A percentile compares a stretch with the other conserved stretches of the same genome.
Conservation (phyloP, 495 filamentous ascomycete genomes). For the Lichina pygmaea region DNA sequence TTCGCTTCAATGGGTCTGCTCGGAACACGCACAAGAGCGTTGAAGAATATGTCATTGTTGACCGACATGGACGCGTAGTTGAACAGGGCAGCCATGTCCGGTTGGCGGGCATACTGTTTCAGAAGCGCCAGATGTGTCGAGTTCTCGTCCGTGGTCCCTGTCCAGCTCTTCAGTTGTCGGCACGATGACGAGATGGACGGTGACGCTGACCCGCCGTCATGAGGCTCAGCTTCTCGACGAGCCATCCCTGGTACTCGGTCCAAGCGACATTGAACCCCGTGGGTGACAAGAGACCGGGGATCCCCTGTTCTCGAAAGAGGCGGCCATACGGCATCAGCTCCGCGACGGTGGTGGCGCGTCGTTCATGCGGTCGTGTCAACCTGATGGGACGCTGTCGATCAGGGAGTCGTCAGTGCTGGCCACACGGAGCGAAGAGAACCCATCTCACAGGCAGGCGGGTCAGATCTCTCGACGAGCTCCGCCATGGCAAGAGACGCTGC, state of each 20-base stretch:
- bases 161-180: not conserved
- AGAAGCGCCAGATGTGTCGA: constrained; percentile 35
- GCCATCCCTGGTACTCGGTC: constrained; percentile 48
- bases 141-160: constrained; percentile 30
- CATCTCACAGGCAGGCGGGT: too few species aligned
- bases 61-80: constrained; percentile 89
- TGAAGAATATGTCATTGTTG: constrained; percentile 96
- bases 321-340: constrained; percentile 23
- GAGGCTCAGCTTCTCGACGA: constrained; percentile 49
- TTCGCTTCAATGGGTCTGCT: not conserved
- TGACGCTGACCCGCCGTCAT: constrained; percentile 37
- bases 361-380: constrained; percentile 6
- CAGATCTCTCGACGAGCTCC: not conserved
- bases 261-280: constrained; percentile 48
- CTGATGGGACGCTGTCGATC: not conserved
- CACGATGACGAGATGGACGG: not conserved
- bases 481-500: not conserved
- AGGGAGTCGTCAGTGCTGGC: not conserved
- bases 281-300: constrained; percentile 37
- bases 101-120: constrained; percentile 50
- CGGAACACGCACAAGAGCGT: constrained; percentile 20
- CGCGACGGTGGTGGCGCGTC: constrained; percentile 27
- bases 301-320: constrained; percentile 25
- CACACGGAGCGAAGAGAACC: too few species aligned
- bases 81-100: constrained; percentile 51